Base-by-base conservation (phyloP, 2,329 filamentous ascomycete species). In the Hypomyces rosellus region DNA sequence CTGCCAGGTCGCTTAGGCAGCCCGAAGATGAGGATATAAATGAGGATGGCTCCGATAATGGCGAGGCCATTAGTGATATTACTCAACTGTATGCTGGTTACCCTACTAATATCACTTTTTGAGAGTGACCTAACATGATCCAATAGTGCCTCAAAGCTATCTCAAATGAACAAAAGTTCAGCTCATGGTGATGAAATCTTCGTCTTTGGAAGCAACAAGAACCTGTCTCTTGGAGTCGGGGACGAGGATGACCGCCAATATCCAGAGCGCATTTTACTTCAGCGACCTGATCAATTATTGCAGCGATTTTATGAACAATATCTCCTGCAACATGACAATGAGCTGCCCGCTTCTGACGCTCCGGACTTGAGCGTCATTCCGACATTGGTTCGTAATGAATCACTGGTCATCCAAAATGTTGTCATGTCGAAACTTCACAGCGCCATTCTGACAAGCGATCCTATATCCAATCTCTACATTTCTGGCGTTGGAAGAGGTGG, bases 131-230 rank as follows among this genome's bases (percentile, higher is more conserved):
- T 42, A n/a, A 20, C n/a, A 22, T 25, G 46, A 41, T 14, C 15
- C 49, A 8, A 41, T 13, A 18, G 3, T 41, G 38, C 11, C 25
- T 30, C 9, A 41, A 41, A 20, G 6, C 3, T 46, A 36, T 14
- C 34, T n/a, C 25, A 45, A 22, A 34, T 34, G 36, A 48, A 42
- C 7, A 42, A 38, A n/a, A 18, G 38, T 14, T 56, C 60, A 15
- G 53, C 59, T 4, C 53, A 59, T 22, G 92, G 89, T 8, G 89
- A 96, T 61, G 93, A 99, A 63, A 73, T 96, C 1, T 97, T 89
- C 61, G 86, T 89, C 1, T 96, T 97, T 68, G 93, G 93, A 45
- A 97, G 91, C 69, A 99, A 96, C 69, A 95, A 93, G 63, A 99
- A 99, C 59, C 71, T 95, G 9, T 93, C 88, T 0, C 78, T 99